Conservation (phyloP, 1,139 yeast species). For the Suhomyces chickasaworum region DNA sequence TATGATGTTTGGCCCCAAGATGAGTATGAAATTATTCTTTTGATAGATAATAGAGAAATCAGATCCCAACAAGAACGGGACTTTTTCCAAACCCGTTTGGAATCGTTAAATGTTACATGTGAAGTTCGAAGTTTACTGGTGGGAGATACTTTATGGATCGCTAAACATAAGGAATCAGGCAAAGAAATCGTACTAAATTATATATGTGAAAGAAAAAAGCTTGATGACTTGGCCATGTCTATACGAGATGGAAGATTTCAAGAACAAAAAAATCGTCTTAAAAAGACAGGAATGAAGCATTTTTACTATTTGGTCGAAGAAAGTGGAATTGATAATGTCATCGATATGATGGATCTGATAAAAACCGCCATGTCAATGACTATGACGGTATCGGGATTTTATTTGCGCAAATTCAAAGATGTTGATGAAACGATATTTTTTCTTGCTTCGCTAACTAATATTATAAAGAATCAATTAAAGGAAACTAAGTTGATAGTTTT, state of each 20-base stretch:
- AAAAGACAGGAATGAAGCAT: slow-evolving; percentile 65
- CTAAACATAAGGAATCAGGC: slow-evolving; percentile 58
- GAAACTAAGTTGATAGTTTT: slow-evolving; percentile 45
- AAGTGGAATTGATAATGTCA: slow-evolving; percentile 39
- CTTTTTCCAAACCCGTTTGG: slow-evolving; percentile 61
- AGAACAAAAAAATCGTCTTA: slow-evolving; percentile 82
- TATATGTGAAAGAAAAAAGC: slow-evolving; percentile 83
- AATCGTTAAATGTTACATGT: slow-evolving; percentile 49
- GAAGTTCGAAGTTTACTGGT: slow-evolving; percentile 64
- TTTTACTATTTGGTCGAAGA: slow-evolving; percentile 87
- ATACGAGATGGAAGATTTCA: slow-evolving; percentile 84
- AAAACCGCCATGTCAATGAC: slow-evolving; percentile 78
- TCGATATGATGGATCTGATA: slow-evolving; percentile 61
- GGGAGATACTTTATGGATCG: slow-evolving; percentile 93
- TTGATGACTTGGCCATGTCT: slow-evolving; percentile 82
- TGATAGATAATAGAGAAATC: slow-evolving; percentile 84
- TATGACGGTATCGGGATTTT: slow-evolving; percentile 66
- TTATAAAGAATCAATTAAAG: slow-evolving; percentile 41
- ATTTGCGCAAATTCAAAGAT: slow-evolving; percentile 65
- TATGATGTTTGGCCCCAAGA: slow-evolving; percentile 43
- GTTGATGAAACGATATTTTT: slow-evolving; percentile 76
- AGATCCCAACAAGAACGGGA: slow-evolving; percentile 61
- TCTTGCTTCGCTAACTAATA: slow-evolving; percentile 57
- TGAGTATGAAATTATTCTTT: slow-evolving; percentile 58
- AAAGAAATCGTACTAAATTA: slow-evolving; percentile 73